phyloP scores from a whole-genome alignment of 306 rosid species.

The Inga leiocalycina region DNA sequence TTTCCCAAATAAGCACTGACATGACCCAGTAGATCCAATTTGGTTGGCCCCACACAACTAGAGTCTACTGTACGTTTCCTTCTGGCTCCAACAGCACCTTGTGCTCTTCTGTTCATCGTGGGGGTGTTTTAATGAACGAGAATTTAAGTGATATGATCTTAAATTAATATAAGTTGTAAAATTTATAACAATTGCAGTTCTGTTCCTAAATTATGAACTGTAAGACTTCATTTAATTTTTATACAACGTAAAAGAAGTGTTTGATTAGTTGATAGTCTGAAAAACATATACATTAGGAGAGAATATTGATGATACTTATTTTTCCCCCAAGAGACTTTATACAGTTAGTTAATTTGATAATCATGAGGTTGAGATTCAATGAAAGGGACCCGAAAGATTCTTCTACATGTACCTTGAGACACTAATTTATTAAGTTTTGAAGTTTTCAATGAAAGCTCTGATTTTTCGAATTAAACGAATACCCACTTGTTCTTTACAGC shows the following conservation, averaged over 20 bases:
- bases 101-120: background rate
- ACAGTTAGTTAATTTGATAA: background rate
- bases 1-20: too few relatives aligned
- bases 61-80: background rate
- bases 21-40: background rate
- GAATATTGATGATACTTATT: background rate
- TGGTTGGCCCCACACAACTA: too few relatives aligned
- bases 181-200: background rate
- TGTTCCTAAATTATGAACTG: background rate
- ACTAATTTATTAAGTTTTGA: background rate
- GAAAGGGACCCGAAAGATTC: conserved; percentile 16
- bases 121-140: background rate
- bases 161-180: background rate
- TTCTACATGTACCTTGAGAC: background rate
- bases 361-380: conserved; percentile 28
- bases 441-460: conserved; percentile 4
- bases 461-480: background rate
- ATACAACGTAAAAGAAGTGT: background rate
- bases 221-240: background rate
- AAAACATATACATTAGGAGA: background rate
- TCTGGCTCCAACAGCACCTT: too few relatives aligned
- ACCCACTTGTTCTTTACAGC: background rate
- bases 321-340: background rate
- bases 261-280: background rate
- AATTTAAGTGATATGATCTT: background rate